phyloP scores from a whole-genome alignment of 495 filamentous ascomycete genomes.

The Hypoxylon fragiforme region DNA sequence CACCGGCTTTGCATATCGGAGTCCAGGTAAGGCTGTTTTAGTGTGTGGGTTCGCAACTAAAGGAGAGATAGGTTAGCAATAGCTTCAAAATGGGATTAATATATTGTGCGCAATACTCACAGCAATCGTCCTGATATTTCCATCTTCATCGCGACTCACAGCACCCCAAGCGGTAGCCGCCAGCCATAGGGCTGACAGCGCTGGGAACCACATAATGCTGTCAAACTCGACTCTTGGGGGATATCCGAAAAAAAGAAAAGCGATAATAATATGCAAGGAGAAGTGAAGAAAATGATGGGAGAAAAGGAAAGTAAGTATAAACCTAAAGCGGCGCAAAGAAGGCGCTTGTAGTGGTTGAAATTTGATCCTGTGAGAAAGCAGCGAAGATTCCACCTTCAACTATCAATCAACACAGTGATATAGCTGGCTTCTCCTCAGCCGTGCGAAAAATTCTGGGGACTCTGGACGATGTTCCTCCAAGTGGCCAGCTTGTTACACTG shows the following conservation, averaged over 20 bases:
- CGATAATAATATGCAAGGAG: slow-evolving; percentile 20
- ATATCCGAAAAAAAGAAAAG: background rate
- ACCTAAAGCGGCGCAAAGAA: slow-evolving; percentile 20
- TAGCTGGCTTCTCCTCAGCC: slow-evolving; percentile 43
- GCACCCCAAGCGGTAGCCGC: slow-evolving; percentile 53
- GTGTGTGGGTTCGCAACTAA: slow-evolving; percentile 48
- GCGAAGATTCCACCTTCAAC: background rate
- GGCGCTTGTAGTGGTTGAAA: slow-evolving; percentile 9
- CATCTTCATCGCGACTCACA: slow-evolving; percentile 47
- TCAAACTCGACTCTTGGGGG: slow-evolving; percentile 8
- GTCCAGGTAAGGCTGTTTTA: slow-evolving; percentile 85
- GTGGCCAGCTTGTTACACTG: slow-evolving; percentile 27
- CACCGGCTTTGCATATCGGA: slow-evolving; percentile 98
- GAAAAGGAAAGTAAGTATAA: slow-evolving; percentile 18
- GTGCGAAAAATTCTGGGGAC: slow-evolving; percentile 35
- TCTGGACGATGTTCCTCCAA: slow-evolving; percentile 19
- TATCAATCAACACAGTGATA: slow-evolving; percentile 19
- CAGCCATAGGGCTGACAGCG: slow-evolving; percentile 59
- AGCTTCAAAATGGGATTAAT: background rate
- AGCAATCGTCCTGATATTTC: slow-evolving; percentile 59
- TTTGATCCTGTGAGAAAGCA: slow-evolving; percentile 30
- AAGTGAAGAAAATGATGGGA: slow-evolving; percentile 16
- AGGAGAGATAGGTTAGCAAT: slow-evolving; percentile 73
- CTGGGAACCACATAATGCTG: slow-evolving; percentile 55
- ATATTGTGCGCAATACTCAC: slow-evolving; percentile 41